Evolutionary conservation across 805 yeast species (phyloP), one percentile per base, ranked within the genome.

Genomic region (Teunomyces gatunensis): DNA sequence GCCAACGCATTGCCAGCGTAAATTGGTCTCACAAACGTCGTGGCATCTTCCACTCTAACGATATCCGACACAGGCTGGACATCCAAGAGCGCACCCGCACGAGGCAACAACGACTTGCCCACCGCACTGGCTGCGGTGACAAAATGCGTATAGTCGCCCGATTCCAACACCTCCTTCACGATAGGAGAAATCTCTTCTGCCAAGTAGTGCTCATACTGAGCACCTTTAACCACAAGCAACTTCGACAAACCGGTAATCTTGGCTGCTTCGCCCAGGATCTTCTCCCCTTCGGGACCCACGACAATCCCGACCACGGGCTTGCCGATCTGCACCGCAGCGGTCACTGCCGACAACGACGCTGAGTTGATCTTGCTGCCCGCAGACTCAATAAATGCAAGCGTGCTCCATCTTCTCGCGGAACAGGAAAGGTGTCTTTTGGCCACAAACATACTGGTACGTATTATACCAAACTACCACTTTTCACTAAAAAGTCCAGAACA

Each of bases 1-100:
- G 89, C 80, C 49, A 89, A 73, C 4, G 95, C 96, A 68, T 94
- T 94, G 42, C 99, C 99, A 17, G 99, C 98, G 64, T 88, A 94
- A 33, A 92, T 89, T 40, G 98, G 97, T 66, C 98, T 85, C 33
- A 85, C 83, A 67, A 92, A 94, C 6, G 94, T 86, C 51, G 78
- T 80, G 13, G 80, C 75, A 44, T 81, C 72, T 54, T 78, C 79
- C 34, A 92, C 84, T 59, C 80, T 79, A 55, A 79, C 80, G 48
- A 94, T 78, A 62, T 92, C 98, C 23, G 92, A 82, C 44, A 94
- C 70, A 25, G 97, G 97, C 71, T 92, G 97, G 18, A 80, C 78
- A 60, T 92, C 96, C 43, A 92, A 70, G 47, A 86, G 60, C 0
- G 97, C 97, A 29, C 89, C 96, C 18, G 87, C 76, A 54, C 98